phyloP scores from a whole-genome alignment of 768 basidiomycete genomes.

The Agaricus blazei region DNA sequence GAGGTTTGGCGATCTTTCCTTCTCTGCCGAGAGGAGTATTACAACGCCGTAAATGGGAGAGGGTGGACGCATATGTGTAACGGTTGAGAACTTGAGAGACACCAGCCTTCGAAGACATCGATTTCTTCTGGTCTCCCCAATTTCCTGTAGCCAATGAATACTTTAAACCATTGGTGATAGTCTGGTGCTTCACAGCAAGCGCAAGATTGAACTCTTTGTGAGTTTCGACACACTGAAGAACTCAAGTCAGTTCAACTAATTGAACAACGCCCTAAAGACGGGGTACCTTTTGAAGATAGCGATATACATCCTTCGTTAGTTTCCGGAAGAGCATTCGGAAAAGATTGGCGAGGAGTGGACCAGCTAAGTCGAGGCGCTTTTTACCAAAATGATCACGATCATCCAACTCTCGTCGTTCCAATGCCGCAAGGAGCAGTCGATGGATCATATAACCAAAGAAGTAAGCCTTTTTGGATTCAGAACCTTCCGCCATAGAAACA shows the following conservation, averaged over 20 bases:
- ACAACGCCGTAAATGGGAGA: constrained; percentile 96
- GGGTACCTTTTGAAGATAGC: constrained; percentile 90
- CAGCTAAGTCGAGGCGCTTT: constrained; percentile 94
- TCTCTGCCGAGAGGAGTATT: constrained; percentile 98
- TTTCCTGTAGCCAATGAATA: constrained; percentile 98
- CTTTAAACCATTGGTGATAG: constrained; percentile 96
- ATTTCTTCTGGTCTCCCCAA: constrained; percentile 99
- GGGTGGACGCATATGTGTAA: constrained; percentile 97
- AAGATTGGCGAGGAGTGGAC: constrained; percentile 91
- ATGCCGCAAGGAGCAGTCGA: constrained; percentile 85
- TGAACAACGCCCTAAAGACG: constrained; percentile 5
- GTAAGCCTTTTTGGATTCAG: constrained; percentile 97
- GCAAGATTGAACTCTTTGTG: constrained; percentile 93
- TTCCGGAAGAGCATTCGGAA: constrained; percentile 98
- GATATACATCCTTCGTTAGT: constrained; percentile 93
- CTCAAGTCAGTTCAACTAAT: not conserved
- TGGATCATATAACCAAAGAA: constrained; percentile 99
- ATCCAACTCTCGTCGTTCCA: constrained; percentile 93
- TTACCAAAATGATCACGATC: constrained; percentile 99
- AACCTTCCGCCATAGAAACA: constrained; percentile 92
- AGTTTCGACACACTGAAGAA: constrained; percentile 84
- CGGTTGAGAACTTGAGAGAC: constrained; percentile 98
- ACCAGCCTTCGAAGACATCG: constrained; percentile 96
- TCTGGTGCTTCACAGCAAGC: constrained; percentile 91
- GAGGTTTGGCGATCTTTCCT: constrained; percentile 98